A percentile compares a stretch with the other conserved stretches of the same genome.
These are phyloP conservation scores for Kwoniella mangroviensis DNA, from an alignment of 768 basidiomycete genomes.

Conservation along the genomic window DNA sequence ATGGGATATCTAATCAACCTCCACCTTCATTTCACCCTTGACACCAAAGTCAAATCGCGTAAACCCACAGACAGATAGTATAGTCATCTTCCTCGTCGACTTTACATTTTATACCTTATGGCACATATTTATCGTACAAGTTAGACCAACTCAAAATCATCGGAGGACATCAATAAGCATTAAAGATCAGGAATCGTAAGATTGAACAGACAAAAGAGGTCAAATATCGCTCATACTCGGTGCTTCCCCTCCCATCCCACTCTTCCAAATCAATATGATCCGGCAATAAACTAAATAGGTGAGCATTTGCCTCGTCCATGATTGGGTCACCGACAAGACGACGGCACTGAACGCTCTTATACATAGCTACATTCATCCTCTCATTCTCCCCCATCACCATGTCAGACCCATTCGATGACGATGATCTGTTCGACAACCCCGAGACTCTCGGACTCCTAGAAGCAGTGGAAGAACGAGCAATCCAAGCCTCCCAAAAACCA, in stretches of 20 bases:
- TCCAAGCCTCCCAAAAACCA: slow-evolving; percentile 31
- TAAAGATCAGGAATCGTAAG: neutral
- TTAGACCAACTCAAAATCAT: neutral
- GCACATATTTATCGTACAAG: neutral
- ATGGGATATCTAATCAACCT: neutral
- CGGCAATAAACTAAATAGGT: neutral
- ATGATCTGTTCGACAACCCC: slow-evolving; percentile 37
- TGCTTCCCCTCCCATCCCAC: neutral
- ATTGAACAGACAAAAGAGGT: neutral
- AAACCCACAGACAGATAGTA: neutral
- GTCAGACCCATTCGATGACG: slow-evolving; percentile 44
- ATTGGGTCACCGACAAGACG: too few relatives aligned
- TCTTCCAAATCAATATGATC: neutral
- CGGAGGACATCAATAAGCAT: neutral
- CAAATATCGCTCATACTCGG: neutral
- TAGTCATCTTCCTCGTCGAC: neutral
- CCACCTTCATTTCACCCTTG: slow-evolving; percentile 5
- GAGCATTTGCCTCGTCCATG: too few relatives aligned
- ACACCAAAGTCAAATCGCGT: neutral
- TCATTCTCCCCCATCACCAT: neutral
- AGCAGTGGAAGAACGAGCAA: slow-evolving; percentile 33
- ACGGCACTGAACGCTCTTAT: too few relatives aligned
- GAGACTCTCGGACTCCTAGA: slow-evolving; percentile 32
- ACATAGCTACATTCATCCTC: neutral
- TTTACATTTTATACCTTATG: neutral